phyloP scores from a whole-genome alignment of 305 asterid genomes.

The Solanum hybrid region DNA sequence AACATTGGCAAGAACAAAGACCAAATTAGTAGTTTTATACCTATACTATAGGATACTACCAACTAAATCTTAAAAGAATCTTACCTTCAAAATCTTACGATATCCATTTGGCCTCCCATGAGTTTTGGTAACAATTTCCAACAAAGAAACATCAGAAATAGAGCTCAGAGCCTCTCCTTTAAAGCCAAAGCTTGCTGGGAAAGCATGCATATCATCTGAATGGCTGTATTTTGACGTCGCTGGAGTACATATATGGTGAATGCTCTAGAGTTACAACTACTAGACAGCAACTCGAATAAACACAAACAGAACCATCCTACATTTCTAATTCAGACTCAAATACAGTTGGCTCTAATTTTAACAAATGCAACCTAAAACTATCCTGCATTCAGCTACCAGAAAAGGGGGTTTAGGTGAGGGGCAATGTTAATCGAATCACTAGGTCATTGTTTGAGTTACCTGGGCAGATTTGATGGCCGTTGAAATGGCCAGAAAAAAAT shows the following conservation, averaged over 20 bases:
- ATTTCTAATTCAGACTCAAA: background rate
- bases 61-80: background rate
- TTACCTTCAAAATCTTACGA: slow-evolving; percentile 80
- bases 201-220: slow-evolving; percentile 27
- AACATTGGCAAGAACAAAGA: slow-evolving; percentile 9
- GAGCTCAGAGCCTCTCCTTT: slow-evolving; percentile 89
- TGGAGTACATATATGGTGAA: slow-evolving; percentile 8
- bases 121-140: slow-evolving; percentile 77
- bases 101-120: slow-evolving; percentile 92
- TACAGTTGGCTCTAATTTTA: background rate
- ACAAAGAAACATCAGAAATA: slow-evolving; percentile 66
- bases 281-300: background rate
- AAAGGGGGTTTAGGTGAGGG: background rate
- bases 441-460: slow-evolving; percentile 9
- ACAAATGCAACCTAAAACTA: background rate
- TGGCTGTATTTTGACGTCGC: slow-evolving; percentile 68
- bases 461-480: slow-evolving; percentile 54
- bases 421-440: background rate
- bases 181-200: slow-evolving; percentile 41
- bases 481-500: background rate
- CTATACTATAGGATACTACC: background rate
- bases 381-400: background rate
- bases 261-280: background rate
- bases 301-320: background rate
- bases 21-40: background rate